These are phyloP conservation scores for Cyphellophora attinorum DNA, from an alignment of 2,329 filamentous ascomycete species.

Conservation along the genomic window DNA sequence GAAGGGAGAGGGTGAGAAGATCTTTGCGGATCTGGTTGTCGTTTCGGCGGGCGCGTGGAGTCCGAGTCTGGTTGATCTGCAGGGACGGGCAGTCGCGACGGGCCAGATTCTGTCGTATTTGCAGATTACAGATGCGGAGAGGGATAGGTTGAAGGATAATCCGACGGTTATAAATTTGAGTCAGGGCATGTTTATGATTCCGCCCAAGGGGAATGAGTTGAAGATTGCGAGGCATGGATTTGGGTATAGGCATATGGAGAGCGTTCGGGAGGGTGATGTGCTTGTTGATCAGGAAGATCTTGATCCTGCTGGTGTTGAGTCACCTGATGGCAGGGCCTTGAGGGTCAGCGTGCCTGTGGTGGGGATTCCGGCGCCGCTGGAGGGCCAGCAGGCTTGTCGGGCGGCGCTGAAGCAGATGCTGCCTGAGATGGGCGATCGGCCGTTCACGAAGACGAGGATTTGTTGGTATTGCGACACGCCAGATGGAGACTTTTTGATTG, in stretches of 20 bases:
- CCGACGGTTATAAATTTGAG: constrained; percentile 51
- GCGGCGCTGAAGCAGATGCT: constrained; percentile 52
- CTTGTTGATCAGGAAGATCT: constrained; percentile 2
- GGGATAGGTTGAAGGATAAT: constrained; percentile 51
- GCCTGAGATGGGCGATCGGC: constrained; percentile 41
- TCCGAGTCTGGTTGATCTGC: constrained; percentile 63
- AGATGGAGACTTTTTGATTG: constrained; percentile 61
- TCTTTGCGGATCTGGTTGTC: constrained; percentile 31
- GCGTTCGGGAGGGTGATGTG: constrained; percentile 8
- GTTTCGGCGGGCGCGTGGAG: constrained; percentile 87
- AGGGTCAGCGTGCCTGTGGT: constrained; percentile 31
- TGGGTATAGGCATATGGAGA: constrained; percentile 41
- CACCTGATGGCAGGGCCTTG: too few species aligned
- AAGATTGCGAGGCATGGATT: constrained; percentile 63
- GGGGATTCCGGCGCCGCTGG: constrained; percentile 32
- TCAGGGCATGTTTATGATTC: constrained; percentile 46
- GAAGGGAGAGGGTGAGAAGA: constrained; percentile 10
- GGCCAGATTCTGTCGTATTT: constrained; percentile 76
- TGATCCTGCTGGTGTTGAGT: constrained; percentile 15
- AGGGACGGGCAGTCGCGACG: constrained; percentile 67
- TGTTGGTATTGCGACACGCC: constrained; percentile 73
- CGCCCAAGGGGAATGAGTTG: constrained; percentile 40
- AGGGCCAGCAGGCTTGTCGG: constrained; percentile 54
- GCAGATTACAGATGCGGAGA: constrained; percentile 61
- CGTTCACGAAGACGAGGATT: constrained; percentile 53